Evolutionary conservation across 2,329 filamentous ascomycete species (phyloP), one percentile per base, ranked within the genome.

Genomic region (Hansfordia pulvinata): DNA sequence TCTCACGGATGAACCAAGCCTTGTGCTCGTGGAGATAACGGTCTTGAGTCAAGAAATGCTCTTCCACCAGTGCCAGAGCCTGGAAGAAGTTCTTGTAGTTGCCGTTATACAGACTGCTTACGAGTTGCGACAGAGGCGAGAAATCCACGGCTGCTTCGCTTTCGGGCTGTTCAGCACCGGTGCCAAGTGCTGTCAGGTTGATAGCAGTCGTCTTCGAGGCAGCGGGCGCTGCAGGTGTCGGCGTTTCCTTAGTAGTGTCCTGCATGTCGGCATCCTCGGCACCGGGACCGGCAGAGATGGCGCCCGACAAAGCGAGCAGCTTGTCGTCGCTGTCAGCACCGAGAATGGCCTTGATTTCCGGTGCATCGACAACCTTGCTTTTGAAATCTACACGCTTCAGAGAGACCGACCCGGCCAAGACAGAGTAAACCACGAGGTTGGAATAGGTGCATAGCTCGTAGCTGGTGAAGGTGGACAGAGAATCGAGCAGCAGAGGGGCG

Each of bases 361-460:
- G 88, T 6, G 90, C 90, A 52, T 98, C 90, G 20, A 98, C 88
- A 15, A 98, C 90, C 64, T 96, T 96, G 38, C 82, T 82, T 66
- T 98, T 98, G 70, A 98, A 98, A 54, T 98, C 90, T 18, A 94
- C 84, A 25, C 90, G 80, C 63, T 94, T 93, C 30, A 98, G 70
- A 23, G 88, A 90, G 14, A 96, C 78, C 6, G 86, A 92, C 32
- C 90, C 90, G 19, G 90, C 85, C 18, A 98, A 75, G 13, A 96
- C 88, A 2, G 90, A 85, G 60, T 96, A 98, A 30, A 94, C 76
- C 27, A 98, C 90, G 14, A 98, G 72, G 34, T 74, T 80, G 32
- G 85, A 93, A 63, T 98, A 98, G 39, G 79, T 88, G 74, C 90
- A 98, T 26, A 98, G 74, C 56, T 98, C 90, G 60, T 94, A 94